These are phyloP conservation scores for Fraxinus latifolia DNA, from an alignment of 305 asterid species.

Conservation along the genomic window DNA sequence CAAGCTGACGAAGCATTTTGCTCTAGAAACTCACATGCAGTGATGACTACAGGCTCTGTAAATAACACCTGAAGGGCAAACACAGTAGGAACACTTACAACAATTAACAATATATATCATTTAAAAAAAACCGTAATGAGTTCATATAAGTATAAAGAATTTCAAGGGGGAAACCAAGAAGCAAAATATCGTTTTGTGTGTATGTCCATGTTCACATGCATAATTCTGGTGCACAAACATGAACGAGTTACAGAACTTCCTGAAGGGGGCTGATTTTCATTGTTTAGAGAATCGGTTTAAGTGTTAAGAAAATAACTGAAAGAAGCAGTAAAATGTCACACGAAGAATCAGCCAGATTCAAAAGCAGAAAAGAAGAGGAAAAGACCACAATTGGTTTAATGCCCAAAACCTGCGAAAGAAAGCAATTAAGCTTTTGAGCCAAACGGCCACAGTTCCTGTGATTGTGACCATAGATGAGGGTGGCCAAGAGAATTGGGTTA, in stretches of 20 bases:
- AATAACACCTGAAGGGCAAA: constrained; percentile 62
- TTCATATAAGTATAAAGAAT: neutral
- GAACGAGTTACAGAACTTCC: neutral
- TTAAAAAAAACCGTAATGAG: neutral
- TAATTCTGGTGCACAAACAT: neutral
- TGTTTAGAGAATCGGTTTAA: neutral
- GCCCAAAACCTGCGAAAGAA: neutral
- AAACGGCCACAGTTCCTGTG: neutral
- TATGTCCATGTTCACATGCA: neutral
- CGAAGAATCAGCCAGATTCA: neutral
- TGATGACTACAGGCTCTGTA: constrained; percentile 71
- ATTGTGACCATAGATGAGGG: neutral
- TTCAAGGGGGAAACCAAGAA: neutral
- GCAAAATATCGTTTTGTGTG: neutral
- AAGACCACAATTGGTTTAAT: neutral
- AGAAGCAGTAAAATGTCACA: neutral
- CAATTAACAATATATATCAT: neutral
- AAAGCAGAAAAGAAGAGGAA: neutral
- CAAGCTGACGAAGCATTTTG: constrained; percentile 80
- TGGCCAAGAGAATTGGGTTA: neutral
- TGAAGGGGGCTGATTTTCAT: neutral
- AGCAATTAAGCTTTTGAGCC: neutral
- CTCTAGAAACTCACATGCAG: constrained; percentile 93
- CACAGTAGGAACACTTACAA: neutral
- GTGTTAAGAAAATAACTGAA: neutral